These are phyloP conservation scores for Hypoxylon trugodes DNA, from an alignment of 495 filamentous ascomycete species.

Conservation along the genomic window DNA sequence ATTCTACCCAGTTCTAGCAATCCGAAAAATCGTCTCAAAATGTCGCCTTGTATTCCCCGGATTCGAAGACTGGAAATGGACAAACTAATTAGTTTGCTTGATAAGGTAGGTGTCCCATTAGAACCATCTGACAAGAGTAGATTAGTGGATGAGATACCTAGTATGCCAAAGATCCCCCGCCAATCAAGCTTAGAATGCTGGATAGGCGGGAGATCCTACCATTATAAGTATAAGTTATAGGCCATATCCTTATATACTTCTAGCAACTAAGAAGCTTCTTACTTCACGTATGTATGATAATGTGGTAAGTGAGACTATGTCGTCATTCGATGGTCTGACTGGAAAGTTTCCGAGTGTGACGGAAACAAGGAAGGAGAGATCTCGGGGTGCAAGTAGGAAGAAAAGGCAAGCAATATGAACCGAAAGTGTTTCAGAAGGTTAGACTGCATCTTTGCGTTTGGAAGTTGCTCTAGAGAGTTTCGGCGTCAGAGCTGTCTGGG, in stretches of 20 bases:
- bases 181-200: no score
- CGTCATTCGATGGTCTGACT: slow-evolving; percentile 15
- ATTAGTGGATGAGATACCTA: neutral
- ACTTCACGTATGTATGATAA: neutral
- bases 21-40: slow-evolving; percentile 8
- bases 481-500: slow-evolving; percentile 1
- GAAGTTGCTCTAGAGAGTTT: slow-evolving; percentile 18
- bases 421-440: slow-evolving; percentile 34
- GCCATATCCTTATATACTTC: no score
- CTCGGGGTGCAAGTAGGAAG: neutral
- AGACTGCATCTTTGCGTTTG: neutral
- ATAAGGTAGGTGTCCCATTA: neutral
- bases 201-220: no score
- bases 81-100: slow-evolving; percentile 4
- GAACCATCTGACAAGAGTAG: neutral
- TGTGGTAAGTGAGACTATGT: neutral
- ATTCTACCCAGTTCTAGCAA: neutral
- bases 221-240: no score
- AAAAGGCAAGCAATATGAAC: slow-evolving; percentile 14
- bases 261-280: neutral
- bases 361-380: slow-evolving; percentile 20
- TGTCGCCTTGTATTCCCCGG: neutral
- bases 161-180: no score
- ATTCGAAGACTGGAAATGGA: neutral
- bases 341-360: neutral